Evolutionary conservation across 2,329 filamentous ascomycete species (phyloP).

Genomic region (Lasiodiplodia theobromae): DNA sequence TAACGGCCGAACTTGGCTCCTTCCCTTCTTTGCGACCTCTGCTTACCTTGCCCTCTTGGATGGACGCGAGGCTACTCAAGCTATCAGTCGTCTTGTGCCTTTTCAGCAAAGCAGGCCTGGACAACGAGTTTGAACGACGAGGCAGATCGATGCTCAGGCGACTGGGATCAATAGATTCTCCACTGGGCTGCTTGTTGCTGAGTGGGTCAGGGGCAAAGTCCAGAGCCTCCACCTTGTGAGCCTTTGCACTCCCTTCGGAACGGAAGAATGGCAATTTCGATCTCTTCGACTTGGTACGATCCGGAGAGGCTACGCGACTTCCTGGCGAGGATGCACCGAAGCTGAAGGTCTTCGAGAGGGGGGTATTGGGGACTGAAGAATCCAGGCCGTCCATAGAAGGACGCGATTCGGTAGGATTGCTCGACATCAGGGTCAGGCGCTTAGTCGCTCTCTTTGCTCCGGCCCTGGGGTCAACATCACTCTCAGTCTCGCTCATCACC

Average conservation of each 20-base stretch:
- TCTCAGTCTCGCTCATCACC: slow-evolving; percentile 35
- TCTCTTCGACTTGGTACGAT: slow-evolving; percentile 45
- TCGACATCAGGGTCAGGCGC: slow-evolving; percentile 11
- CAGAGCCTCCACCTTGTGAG: slow-evolving; percentile 37
- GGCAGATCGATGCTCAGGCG: slow-evolving; percentile 20
- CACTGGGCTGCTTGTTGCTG: slow-evolving; percentile 2
- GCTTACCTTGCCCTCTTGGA: slow-evolving; percentile 38
- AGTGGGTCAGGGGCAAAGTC: slow-evolving; percentile 31
- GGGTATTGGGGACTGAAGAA: slow-evolving; percentile 49
- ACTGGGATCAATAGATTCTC: slow-evolving; percentile 8
- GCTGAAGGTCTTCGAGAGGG: slow-evolving; percentile 40
- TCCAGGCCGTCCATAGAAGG: slow-evolving; percentile 49
- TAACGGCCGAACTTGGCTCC: slow-evolving; percentile 63
- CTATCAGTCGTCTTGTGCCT: slow-evolving; percentile 49
- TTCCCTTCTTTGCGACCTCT: slow-evolving; percentile 42
- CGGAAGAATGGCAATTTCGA: slow-evolving; percentile 52
- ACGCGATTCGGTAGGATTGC: slow-evolving; percentile 37
- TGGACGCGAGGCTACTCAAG: slow-evolving; percentile 41
- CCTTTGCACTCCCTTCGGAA: slow-evolving; percentile 45
- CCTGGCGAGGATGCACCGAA: slow-evolving; percentile 46
- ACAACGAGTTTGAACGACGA: not conserved
- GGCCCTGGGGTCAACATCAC: slow-evolving; percentile 11
- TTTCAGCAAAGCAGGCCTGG: slow-evolving; percentile 11
- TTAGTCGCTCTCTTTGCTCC: slow-evolving; percentile 16
- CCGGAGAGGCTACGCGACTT: slow-evolving; percentile 37